Base-by-base conservation (phyloP, 164 flowering plant species). In the Litsea cubeba region DNA sequence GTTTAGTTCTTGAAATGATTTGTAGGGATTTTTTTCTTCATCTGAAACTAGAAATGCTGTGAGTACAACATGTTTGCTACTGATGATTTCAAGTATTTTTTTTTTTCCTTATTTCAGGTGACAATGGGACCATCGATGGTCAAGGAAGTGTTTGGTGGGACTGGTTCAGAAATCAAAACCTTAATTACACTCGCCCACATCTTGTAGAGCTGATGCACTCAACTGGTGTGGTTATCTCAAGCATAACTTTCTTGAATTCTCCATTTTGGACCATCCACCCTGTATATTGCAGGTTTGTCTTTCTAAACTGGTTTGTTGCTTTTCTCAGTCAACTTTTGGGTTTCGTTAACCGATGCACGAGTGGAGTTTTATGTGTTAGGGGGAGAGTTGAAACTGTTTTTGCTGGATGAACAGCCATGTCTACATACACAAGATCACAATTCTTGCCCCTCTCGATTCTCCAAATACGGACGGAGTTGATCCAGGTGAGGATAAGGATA, bases 211-310 rank as follows among this genome's bases (percentile, higher is more conserved):
- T 92, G 58, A 78, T 84, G 81, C 82, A 87, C 83, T 88, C 97
- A 30, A 82, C 78, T 15, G 86, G 74, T 7, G 83, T 92, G 25
- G 79, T 87, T 67, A 85, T 92, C 79, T 87, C 97, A 73, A 90
- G 89, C 79, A 78, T 90, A 75, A 90, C 91, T 50, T 90, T 92
- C 82, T 62, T 84, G 74, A 88, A 92, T 75, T 82, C 97, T 12
- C 97, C 97, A 69, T 83, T 85, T 77, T 90, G 92, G 91, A 83
- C 85, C 66, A 88, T 92, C 81, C 97, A 92, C 71, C 95, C 93
- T 73, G 89, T 92, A 70, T 89, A 92, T 80, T 89, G 95, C 92
- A 92, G 95, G 97, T 91, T 82, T 72, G 84, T 79, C 75, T 70
- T 35, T 64, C 54, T 63, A 68, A 65, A 54, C 60, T 72, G 68